phyloP scores from a whole-genome alignment of 148 eudicot species.

The Rhododendron vialii region DNA sequence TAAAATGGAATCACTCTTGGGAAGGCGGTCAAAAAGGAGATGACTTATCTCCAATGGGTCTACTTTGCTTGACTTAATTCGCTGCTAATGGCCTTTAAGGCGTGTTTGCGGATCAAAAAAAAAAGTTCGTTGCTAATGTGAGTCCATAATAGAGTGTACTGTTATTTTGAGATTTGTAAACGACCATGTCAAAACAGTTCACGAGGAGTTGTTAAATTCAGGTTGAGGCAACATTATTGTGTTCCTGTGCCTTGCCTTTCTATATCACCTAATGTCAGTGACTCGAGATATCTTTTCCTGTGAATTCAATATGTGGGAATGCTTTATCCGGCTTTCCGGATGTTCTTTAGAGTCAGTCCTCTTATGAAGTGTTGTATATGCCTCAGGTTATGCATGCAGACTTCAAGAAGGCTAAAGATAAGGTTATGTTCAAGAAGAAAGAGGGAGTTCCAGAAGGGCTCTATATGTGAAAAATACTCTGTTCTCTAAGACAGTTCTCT shows the following conservation, averaged over 20 bases:
- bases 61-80: background rate
- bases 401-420: constrained; percentile 82
- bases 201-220: background rate
- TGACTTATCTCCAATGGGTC: background rate
- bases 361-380: background rate
- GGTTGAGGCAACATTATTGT: background rate
- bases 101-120: too few species aligned
- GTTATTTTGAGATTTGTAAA: background rate
- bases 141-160: background rate
- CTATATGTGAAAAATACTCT: constrained; percentile 47
- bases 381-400: constrained; percentile 67
- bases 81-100: background rate
- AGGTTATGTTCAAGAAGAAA: constrained; percentile 92
- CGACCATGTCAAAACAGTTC: background rate
- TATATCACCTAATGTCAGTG: background rate
- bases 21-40: background rate
- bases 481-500: background rate
- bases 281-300: background rate
- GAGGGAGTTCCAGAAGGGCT: constrained; percentile 95
- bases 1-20: background rate
- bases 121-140: background rate
- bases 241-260: background rate
- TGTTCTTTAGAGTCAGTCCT: background rate
- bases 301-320: background rate
- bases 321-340: background rate